Conservation (phyloP, 306 rosid species). For the Amphicarpaea edgeworthii region DNA sequence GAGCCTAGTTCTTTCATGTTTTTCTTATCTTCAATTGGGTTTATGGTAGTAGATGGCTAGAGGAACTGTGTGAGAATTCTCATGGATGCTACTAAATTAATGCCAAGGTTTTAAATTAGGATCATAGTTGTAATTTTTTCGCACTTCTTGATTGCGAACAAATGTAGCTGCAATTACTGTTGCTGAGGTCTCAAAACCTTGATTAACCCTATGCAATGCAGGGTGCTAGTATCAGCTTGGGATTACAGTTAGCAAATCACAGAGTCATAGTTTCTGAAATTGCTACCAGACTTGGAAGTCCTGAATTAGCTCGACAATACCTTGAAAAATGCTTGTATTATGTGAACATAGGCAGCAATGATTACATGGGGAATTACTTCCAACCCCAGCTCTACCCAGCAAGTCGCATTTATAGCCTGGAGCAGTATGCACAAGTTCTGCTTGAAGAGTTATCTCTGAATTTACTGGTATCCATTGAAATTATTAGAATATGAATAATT, state of each 20-base stretch:
- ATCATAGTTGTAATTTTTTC: too few species aligned
- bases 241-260: conserved; percentile 46
- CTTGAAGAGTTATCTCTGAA: conserved; percentile 42
- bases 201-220: not conserved
- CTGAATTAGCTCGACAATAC: conserved; percentile 23
- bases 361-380: conserved; percentile 66
- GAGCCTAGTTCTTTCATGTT: not conserved
- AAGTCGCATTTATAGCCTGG: conserved; percentile 43
- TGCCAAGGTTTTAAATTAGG: too few species aligned
- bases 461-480: conserved; percentile 51
- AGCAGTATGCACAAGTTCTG: conserved; percentile 56
- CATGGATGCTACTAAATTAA: too few species aligned
- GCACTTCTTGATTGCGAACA: too few species aligned
- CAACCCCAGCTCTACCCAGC: conserved; percentile 52
- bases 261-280: conserved; percentile 38
- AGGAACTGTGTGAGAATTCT: not conserved
- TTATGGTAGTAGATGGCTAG: conserved; percentile 18
- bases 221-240: conserved; percentile 11
- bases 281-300: conserved; percentile 23
- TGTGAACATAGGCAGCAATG: conserved; percentile 65
- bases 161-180: too few species aligned
- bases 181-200: too few species aligned
- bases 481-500: not conserved
- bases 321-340: conserved; percentile 65
- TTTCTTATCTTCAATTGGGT: not conserved